phyloP scores from a whole-genome alignment of 2,329 filamentous ascomycete genomes.

The Sodiomyces alkalinus region DNA sequence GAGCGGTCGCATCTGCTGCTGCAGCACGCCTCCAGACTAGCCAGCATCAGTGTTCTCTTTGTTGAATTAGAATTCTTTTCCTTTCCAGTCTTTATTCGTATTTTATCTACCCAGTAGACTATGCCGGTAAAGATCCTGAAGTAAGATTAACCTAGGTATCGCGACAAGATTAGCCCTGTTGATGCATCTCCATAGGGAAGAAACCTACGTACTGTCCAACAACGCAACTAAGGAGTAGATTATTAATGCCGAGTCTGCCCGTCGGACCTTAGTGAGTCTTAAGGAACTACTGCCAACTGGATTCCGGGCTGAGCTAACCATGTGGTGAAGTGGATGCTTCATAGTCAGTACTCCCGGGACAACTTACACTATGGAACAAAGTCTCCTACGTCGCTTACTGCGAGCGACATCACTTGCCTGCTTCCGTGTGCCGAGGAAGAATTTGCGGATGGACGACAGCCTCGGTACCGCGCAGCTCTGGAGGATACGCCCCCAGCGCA shows the following conservation, averaged over 20 bases:
- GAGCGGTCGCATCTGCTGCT: no score
- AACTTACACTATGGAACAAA: conserved; percentile 37
- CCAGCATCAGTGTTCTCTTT: no score
- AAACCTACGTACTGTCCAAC: conserved; percentile 28
- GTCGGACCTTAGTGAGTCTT: conserved; percentile 34
- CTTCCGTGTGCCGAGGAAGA: conserved; percentile 37
- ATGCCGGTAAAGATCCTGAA: conserved; percentile 8
- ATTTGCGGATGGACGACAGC: conserved; percentile 31
- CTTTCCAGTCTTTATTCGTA: no score
- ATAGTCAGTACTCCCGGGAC: conserved; percentile 32
- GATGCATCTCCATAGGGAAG: conserved; percentile 39
- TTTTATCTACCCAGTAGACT: no score
- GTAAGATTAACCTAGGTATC: conserved; percentile 39
- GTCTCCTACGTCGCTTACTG: conserved; percentile 33
- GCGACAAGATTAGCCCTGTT: conserved; percentile 39
- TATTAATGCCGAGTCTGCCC: conserved; percentile 37
- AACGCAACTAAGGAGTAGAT: conserved; percentile 28
- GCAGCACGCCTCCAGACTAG: no score
- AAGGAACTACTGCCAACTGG: no score
- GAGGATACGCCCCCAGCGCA: conserved; percentile 35
- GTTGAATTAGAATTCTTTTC: no score
- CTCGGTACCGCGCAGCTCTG: conserved; percentile 33
- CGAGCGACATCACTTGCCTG: conserved; percentile 37
- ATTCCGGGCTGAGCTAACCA: neutral
- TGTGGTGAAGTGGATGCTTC: conserved; percentile 40